Evolutionary conservation across 176 grass and related monocot genomes (phyloP).

Genomic region (Oryza glaberrima): DNA sequence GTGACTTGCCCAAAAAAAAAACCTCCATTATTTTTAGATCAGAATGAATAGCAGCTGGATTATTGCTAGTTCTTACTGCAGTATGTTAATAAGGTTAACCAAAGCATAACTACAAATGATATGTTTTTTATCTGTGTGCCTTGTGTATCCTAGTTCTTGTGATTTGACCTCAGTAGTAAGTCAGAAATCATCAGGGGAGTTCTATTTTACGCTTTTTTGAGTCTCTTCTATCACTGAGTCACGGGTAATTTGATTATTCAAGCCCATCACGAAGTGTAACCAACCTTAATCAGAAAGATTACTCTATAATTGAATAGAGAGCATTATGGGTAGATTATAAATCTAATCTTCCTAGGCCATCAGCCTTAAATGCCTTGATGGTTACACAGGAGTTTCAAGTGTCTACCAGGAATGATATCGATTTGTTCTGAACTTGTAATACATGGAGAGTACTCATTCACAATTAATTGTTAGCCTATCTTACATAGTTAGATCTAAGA

Average conservation of each 20-base stretch:
- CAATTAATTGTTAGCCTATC: not conserved
- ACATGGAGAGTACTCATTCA: slow-evolving; percentile 2
- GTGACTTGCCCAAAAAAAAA: not conserved
- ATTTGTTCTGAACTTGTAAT: not conserved
- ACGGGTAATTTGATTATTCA: slow-evolving; percentile 10
- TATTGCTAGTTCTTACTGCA: not conserved
- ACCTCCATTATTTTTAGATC: not conserved
- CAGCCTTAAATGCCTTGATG: not conserved
- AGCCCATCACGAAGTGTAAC: not conserved
- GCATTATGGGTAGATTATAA: not conserved
- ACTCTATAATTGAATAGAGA: slow-evolving; percentile 10
- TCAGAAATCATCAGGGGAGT: not conserved
- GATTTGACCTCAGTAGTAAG: slow-evolving; percentile 14
- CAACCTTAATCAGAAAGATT: not conserved
- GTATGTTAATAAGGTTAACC: not conserved
- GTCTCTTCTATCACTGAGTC: not conserved
- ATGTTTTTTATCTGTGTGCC: not conserved
- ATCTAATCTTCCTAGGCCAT: not conserved
- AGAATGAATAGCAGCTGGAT: not conserved
- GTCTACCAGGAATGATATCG: not conserved
- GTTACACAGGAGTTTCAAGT: not conserved
- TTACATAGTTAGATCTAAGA: no score
- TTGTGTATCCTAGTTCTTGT: not conserved
- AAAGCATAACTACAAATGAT: not conserved
- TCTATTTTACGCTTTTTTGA: not conserved